Evolutionary conservation across 2,329 filamentous ascomycete species (phyloP).

Genomic region (Xylaria sp.): DNA sequence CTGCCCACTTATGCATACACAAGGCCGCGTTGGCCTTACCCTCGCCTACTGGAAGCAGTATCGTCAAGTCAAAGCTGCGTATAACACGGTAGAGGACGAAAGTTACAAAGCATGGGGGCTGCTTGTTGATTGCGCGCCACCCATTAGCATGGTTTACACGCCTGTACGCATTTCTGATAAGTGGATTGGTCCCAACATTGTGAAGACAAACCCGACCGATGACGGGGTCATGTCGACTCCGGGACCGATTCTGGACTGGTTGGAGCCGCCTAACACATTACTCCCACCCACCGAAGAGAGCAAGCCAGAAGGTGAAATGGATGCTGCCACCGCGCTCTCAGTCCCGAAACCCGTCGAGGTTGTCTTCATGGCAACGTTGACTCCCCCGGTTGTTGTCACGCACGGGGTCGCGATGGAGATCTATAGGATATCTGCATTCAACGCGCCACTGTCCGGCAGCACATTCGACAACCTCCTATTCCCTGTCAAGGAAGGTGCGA

Average conservation of each 20-base stretch:
- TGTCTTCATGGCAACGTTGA: slow-evolving; percentile 75
- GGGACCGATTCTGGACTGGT: slow-evolving; percentile 67
- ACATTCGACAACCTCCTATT: slow-evolving; percentile 66
- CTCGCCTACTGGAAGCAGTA: slow-evolving; percentile 79
- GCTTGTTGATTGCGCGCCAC: slow-evolving; percentile 66
- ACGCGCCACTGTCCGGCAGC: slow-evolving; percentile 47
- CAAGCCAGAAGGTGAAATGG: slow-evolving; percentile 58
- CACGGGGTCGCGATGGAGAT: slow-evolving; percentile 67
- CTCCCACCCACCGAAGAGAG: slow-evolving; percentile 54
- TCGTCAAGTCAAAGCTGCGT: slow-evolving; percentile 54
- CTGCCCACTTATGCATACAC: slow-evolving; percentile 71
- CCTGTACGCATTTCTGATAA: slow-evolving; percentile 73
- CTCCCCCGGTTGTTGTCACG: slow-evolving; percentile 75
- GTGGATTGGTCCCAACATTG: slow-evolving; percentile 74
- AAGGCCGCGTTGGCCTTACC: slow-evolving; percentile 69
- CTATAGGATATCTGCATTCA: slow-evolving; percentile 60
- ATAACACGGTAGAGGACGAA: slow-evolving; percentile 45
- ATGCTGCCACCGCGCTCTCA: slow-evolving; percentile 49
- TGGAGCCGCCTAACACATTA: slow-evolving; percentile 71
- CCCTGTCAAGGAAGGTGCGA: slow-evolving; percentile 54
- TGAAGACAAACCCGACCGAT: slow-evolving; percentile 58
- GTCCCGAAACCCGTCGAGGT: slow-evolving; percentile 68
- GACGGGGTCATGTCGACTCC: slow-evolving; percentile 47
- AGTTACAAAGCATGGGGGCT: slow-evolving; percentile 67
- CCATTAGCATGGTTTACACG: slow-evolving; percentile 49